phyloP scores from a whole-genome alignment of 768 basidiomycete genomes.

The Strobilomyces echinocephalus region DNA sequence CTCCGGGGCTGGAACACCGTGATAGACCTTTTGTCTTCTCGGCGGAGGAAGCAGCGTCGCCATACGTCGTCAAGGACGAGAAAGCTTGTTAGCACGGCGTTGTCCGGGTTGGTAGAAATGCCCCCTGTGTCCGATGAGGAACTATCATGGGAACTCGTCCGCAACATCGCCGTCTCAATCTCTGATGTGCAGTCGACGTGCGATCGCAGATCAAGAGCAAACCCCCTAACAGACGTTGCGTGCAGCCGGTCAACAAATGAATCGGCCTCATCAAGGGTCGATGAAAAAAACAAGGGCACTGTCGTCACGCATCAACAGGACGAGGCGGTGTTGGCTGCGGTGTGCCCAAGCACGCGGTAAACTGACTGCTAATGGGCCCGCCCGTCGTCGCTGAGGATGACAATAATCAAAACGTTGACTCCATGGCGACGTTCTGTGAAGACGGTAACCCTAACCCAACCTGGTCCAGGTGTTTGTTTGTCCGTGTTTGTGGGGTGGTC shows the following conservation, averaged over 20 bases:
- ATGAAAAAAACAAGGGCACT: background rate
- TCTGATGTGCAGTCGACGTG: background rate
- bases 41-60: conserved; percentile 84
- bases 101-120: conserved; percentile 11
- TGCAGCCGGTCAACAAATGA: conserved; percentile 9
- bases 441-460: conserved; percentile 22
- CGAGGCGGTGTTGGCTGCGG: conserved; percentile 7
- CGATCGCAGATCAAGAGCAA: background rate
- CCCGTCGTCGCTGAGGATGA: background rate
- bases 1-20: conserved; percentile 65
- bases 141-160: too few species aligned
- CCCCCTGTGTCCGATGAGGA: conserved; percentile 10
- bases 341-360: background rate
- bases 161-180: too few species aligned
- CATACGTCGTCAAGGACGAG: conserved; percentile 41
- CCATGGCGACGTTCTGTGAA: conserved; percentile 11
- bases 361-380: background rate
- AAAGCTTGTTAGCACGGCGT: background rate
- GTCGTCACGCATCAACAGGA: background rate
- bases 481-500: conserved; percentile 25
- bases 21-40: conserved; percentile 80
- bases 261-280: conserved; percentile 13
- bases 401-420: background rate
- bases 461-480: conserved; percentile 24
- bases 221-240: background rate